Evolutionary conservation across 148 eudicot species (phyloP).

Genomic region (Diospyros lotus): DNA sequence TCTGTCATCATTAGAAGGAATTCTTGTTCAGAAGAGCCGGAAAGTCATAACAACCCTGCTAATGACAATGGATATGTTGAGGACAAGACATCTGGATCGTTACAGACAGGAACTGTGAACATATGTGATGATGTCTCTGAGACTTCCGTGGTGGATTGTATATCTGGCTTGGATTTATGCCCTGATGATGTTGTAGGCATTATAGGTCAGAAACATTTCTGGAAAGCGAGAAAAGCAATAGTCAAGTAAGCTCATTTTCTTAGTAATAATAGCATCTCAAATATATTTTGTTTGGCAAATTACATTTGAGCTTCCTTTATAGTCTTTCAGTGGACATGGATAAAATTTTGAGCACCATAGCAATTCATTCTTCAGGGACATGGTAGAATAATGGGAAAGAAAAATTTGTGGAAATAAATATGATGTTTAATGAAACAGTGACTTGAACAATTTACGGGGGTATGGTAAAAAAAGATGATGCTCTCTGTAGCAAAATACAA

Average conservation of each 20-base stretch:
- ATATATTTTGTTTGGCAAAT: background rate
- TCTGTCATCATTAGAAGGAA: conserved; percentile 20
- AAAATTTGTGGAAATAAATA: background rate
- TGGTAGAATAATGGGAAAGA: background rate
- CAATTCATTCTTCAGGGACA: background rate
- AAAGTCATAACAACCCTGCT: conserved; percentile 22
- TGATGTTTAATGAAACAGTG: background rate
- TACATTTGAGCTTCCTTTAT: conserved; percentile 4
- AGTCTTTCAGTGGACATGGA: background rate
- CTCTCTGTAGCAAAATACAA: background rate
- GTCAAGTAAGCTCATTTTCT: conserved; percentile 57
- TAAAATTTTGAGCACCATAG: background rate
- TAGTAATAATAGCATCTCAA: background rate
- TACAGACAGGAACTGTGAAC: conserved; percentile 32
- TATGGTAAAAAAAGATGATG: background rate
- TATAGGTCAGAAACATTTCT: conserved; percentile 85
- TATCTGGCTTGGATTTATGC: conserved; percentile 53
- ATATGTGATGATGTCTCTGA: conserved; percentile 63
- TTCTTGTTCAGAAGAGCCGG: conserved; percentile 24
- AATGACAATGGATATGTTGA: conserved; percentile 23
- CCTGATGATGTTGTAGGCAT: conserved; percentile 81
- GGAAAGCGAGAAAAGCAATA: conserved; percentile 90
- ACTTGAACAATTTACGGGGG: background rate
- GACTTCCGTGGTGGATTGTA: conserved; percentile 61
- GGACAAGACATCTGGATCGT: conserved; percentile 26